Evolutionary conservation across 176 grass and related monocot genomes (phyloP), one percentile per base, ranked within the genome.

Genomic region (Melocanna baccifera): DNA sequence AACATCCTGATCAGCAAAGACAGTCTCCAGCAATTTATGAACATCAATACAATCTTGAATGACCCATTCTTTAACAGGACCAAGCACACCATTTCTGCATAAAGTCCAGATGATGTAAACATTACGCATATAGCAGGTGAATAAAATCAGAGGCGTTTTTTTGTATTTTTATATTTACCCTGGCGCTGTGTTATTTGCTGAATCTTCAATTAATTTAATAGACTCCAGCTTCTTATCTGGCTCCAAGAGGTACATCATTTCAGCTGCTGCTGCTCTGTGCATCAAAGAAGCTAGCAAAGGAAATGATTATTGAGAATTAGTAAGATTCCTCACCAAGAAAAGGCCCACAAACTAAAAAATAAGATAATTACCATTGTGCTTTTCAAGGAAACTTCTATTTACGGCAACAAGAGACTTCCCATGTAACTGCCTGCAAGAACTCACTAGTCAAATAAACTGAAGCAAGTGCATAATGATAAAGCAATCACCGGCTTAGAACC

Each of bases 141-240:
- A 76, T 37, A 73, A 78, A 72, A 55, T 32, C 32, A 73, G 22
- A 80, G 6, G 62, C 2, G 0, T n/a, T 81, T 43, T 72, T 16
- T 19, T 81, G 32, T 7, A 5, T 16, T 20, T 23, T 76, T 40
- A 46, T 74, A 56, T 58, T 91, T 96, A 99, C 97, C 91, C 93
- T 70, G 86, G 83, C 4, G 89, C 86, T 23, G 73, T 72, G 32
- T 34, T 92, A 82, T 96, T 96, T 89, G 74, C 70, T 22, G 97
- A 99, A 84, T 99, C 90, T 86, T 99, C 97, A 76, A 99, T 99
- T 94, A 99, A 80, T 56, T 94, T 94, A 75, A 99, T 92, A 13
- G 91, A 91, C 62, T 96, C 88, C 36, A 69, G 42, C 78, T 94
- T 99, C 90, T 82, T 99, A 53, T 94, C 88, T 79, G 93, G 86